Evolutionary conservation across 495 filamentous ascomycete species (phyloP).

Genomic region (Neurospora sp.): DNA sequence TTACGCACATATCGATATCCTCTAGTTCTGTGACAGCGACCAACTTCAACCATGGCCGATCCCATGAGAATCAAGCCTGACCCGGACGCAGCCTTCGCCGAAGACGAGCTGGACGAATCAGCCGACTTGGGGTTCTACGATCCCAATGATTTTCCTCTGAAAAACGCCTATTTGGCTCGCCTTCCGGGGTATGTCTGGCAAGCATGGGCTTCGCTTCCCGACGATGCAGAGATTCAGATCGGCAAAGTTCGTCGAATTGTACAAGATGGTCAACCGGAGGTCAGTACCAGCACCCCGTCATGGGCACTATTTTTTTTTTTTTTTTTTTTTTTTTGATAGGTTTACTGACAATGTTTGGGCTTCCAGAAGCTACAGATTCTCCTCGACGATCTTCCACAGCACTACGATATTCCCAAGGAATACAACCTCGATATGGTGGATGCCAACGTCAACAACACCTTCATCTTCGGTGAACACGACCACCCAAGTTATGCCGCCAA

Average conservation of each 20-base stretch:
- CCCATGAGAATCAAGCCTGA: slow-evolving; percentile 53
- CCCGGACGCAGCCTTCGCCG: slow-evolving; percentile 49
- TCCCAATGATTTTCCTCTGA: slow-evolving; percentile 1
- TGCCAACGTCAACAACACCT: slow-evolving; percentile 61
- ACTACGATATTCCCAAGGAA: slow-evolving; percentile 65
- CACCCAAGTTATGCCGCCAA: slow-evolving; percentile 65
- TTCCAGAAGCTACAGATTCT: slow-evolving; percentile 33
- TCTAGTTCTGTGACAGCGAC: background rate
- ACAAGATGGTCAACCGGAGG: background rate
- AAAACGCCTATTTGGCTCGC: slow-evolving; percentile 60
- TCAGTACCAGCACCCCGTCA: background rate
- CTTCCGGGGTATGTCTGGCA: slow-evolving; percentile 74
- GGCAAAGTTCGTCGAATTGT: slow-evolving; percentile 54
- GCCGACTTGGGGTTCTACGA: slow-evolving; percentile 72
- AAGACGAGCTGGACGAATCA: slow-evolving; percentile 75
- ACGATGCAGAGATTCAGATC: slow-evolving; percentile 52
- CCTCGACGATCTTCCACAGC: slow-evolving; percentile 42
- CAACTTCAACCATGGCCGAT: slow-evolving; percentile 26
- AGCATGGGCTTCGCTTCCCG: slow-evolving; percentile 42
- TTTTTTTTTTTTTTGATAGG: background rate
- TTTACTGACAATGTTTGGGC: slow-evolving; percentile 6
- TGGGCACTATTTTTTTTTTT: background rate
- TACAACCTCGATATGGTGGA: slow-evolving; percentile 66
- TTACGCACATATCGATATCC: background rate
- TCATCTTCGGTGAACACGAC: slow-evolving; percentile 85